phyloP scores from a whole-genome alignment of 2,329 filamentous ascomycete species.

The Fragosphaeria purpurea region DNA sequence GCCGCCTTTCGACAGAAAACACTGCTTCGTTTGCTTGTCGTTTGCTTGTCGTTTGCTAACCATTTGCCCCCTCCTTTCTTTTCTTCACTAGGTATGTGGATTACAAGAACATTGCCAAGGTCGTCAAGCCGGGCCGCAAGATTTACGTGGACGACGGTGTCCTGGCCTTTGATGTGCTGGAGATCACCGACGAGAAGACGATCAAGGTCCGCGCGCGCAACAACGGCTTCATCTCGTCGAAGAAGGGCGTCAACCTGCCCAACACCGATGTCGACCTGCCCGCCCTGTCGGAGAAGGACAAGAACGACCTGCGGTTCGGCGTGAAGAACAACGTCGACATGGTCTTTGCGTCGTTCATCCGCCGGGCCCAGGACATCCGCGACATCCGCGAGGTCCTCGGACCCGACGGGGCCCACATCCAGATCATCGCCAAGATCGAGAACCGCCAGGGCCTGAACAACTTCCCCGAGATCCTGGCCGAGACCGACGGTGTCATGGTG shows the following conservation, averaged over 20 bases:
- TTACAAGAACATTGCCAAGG: conserved; percentile 99
- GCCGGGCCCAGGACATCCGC: conserved; percentile 82
- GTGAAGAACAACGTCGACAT: conserved; percentile 99
- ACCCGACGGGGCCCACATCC: conserved; percentile 85
- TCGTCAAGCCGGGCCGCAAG: conserved; percentile 79
- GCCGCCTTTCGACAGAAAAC: no score
- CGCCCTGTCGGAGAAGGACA: conserved; percentile 95
- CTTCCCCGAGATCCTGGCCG: conserved; percentile 91
- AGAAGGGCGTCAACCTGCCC: conserved; percentile 98
- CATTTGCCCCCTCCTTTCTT: not conserved
- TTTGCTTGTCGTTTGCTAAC: not conserved
- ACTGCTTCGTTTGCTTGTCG: not conserved
- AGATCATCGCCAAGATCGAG: conserved; percentile 99
- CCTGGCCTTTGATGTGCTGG: conserved; percentile 86
- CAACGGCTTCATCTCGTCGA: conserved; percentile 97
- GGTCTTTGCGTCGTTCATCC: conserved; percentile 98
- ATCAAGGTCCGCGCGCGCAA: conserved; percentile 81
- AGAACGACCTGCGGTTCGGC: conserved; percentile 85
- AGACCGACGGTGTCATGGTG: conserved; percentile 99
- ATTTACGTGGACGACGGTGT: conserved; percentile 99
- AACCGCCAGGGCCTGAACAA: conserved; percentile 99
- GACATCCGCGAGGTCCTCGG: conserved; percentile 89
- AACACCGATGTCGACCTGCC: conserved; percentile 98
- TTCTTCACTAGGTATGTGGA: conserved; percentile 66
- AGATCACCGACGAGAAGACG: conserved; percentile 81